Base-by-base conservation (phyloP, 2,329 filamentous ascomycete genomes). In the Rachicladosporium sp. region DNA sequence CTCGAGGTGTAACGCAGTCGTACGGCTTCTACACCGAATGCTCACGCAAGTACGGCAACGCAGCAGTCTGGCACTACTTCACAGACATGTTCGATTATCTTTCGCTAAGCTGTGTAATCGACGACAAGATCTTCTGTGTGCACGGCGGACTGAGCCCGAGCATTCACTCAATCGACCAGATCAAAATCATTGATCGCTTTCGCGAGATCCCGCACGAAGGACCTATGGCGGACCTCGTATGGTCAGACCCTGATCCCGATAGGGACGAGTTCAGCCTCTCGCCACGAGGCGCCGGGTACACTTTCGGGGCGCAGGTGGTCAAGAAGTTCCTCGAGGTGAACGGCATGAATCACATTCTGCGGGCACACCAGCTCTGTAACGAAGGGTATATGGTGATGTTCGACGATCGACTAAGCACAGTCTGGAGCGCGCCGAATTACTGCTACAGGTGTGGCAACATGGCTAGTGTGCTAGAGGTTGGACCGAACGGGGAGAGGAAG, bases 1-100 rank as follows among this genome's bases (percentile, higher is more conserved):
- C 87, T 42, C 81, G 91, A 53, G 91, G 91, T 54, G 91, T 98
- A 39, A 98, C 91, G 8, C 91, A 98, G 64, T 96, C 89, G 21
- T 98, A 98, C 64, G 91, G 91, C 42, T 98, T 98, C 67, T 98
- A 98, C 61, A 96, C 91, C 13, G 91, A 98, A 60, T 98, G 91
- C 64, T 87, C 83, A 12, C 81, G 91, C 51, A 98, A 98, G 65
- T 98, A 98, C 64, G 91, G 91, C 59, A 96, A 94, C 58, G 87
- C 91, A 47, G 95, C 91, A 54, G 91, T 98, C 13, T 98, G 91
- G 91, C 91, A 98, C 64, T 91, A 96, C 62, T 98, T 98, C 60
- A 98, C 91, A 49, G 91, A 98, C 66, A 96, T 98, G 88, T 98
- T 98, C 64, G 91, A 98, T 66, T 98, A 93, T 62, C 71, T 98